Conservation (phyloP, 495 filamentous ascomycete genomes). For the Talaromyces stipitatus region DNA sequence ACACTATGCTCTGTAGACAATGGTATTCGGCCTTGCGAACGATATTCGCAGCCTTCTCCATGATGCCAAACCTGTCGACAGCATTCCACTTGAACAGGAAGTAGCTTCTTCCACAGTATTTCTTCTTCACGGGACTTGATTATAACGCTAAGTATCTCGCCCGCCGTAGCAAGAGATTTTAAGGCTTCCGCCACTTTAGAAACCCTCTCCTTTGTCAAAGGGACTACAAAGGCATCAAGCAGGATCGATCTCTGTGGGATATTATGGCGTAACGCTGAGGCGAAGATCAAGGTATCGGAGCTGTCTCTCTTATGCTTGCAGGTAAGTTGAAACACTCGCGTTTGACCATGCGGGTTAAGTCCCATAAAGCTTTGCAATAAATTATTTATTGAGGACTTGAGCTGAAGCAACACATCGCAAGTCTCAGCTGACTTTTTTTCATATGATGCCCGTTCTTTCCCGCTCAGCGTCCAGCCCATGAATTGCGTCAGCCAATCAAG, state of each 20-base stretch:
- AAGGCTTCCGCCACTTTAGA: slow-evolving; percentile 11
- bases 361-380: not conserved
- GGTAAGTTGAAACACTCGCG: not conserved
- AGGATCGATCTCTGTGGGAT: slow-evolving; percentile 23
- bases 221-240: slow-evolving; percentile 42
- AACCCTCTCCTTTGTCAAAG: slow-evolving; percentile 25
- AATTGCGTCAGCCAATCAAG: not conserved
- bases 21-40: slow-evolving; percentile 19
- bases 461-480: not conserved
- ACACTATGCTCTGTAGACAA: slow-evolving; percentile 10
- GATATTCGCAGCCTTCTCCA: slow-evolving; percentile 39
- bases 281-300: slow-evolving; percentile 11
- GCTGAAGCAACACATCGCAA: not conserved
- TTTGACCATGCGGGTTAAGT: not conserved
- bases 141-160: slow-evolving; percentile 17
- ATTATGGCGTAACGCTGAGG: slow-evolving; percentile 12
- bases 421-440: not conserved
- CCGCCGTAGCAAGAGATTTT: slow-evolving; percentile 14
- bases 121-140: slow-evolving; percentile 30
- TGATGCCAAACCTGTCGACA: slow-evolving; percentile 46
- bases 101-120: slow-evolving; percentile 42
- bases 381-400: not conserved
- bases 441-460: not conserved
- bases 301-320: not conserved
- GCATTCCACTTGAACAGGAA: slow-evolving; percentile 44